phyloP scores from a whole-genome alignment of 345 rosid species.

The Camelina hispida region DNA sequence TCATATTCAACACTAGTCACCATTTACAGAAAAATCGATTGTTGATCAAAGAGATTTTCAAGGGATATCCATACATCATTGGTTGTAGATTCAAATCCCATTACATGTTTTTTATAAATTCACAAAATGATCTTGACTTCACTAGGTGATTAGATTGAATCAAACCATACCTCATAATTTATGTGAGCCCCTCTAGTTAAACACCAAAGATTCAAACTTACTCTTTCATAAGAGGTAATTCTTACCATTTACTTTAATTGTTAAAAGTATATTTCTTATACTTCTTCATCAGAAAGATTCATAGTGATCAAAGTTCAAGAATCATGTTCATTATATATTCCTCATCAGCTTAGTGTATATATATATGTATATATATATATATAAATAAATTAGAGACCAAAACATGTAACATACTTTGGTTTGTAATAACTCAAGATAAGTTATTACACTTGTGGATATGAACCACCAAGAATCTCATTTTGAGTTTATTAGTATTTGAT shows the following conservation, averaged over 20 bases:
- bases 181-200: background rate
- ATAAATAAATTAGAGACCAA: background rate
- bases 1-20: background rate
- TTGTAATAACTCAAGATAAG: too few relatives aligned
- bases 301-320: background rate
- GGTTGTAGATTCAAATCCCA: background rate
- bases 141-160: background rate
- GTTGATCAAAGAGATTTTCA: background rate
- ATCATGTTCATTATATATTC: background rate
- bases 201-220: background rate
- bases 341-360: background rate
- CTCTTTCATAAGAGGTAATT: background rate
- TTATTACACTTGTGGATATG: background rate
- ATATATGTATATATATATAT: too few relatives aligned
- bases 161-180: background rate
- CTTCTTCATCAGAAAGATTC: background rate
- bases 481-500: background rate
- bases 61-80: background rate
- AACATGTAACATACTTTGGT: too few relatives aligned
- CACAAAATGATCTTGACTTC: background rate
- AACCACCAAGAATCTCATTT: background rate
- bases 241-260: background rate
- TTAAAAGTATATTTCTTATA: background rate
- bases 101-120: background rate
- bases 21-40: background rate